Evolutionary conservation across 2,329 filamentous ascomycete species (phyloP), one percentile per base, ranked within the genome.

Genomic region (Periconia sp.): DNA sequence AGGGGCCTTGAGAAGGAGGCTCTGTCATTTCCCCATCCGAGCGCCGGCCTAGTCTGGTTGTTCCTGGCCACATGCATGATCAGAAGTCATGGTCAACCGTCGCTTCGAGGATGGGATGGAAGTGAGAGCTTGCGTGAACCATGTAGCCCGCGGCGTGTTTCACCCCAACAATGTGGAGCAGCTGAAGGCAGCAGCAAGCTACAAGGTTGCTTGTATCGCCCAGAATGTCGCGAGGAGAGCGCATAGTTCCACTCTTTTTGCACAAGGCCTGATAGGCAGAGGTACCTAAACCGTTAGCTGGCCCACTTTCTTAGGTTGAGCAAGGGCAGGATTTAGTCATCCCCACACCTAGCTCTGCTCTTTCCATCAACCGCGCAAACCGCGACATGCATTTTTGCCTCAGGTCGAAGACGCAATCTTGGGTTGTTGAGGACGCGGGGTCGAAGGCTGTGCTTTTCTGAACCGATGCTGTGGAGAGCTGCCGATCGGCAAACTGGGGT

Each of bases 21-120:
- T 66, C 59, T 61, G 61, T 40, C 47, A 31, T 19, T 43, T 63
- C 61, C 62, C 62, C 63, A 64, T 63, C 56, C 56, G 59, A 67
- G 59, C 62, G 61, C 50, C 39, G 46, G 38, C 40, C 50, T 51
- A 40, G 50, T 47, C 35, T 43, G 31, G 26, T 46, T 36, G 59
- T 61, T 52, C 61, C 58, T 61, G 57, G 40, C 48, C 34, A 45
- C 43, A 34, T 50, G 52, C 54, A 56, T 11, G 26, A 28, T 17
- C 9, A 17, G 10, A 31, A 5, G 3, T 31, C 28, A 17, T 31
- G 13, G 18, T 31, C 13, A 10, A 13, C n/a, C n/a, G n/a, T n/a
- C n/a, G n/a, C n/a, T n/a, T n/a, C n/a, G n/a, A n/a, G n/a, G n/a
- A n/a, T n/a, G n/a, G n/a, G n/a, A n/a, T n/a, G n/a, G n/a, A n/a